Base-by-base conservation (phyloP, 208 protist species). In the Entamoeba moshkovskii region DNA sequence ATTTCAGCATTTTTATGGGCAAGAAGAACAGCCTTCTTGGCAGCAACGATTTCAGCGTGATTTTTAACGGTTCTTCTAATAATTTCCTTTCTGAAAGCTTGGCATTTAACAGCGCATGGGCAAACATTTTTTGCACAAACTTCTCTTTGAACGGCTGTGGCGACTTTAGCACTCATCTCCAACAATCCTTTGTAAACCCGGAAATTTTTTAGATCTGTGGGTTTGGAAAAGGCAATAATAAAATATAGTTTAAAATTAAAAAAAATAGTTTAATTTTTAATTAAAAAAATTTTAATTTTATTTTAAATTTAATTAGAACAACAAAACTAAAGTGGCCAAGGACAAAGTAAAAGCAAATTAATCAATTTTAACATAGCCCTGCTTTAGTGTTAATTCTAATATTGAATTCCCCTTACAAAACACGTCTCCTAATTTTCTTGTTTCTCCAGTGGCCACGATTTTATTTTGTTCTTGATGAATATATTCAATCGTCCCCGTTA, bases 31-130 rank as follows among this genome's bases (percentile, higher is more conserved):
- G 97, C 95, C 93, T 97, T 97, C 96, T 99, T 98, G 0, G 92
- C 91, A n/a, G 95, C 93, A 92, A 96, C 95, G 98, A 99, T 99
- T 96, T 99, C 97, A 94, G 97, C 97, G 8, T 97, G 98, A 97
- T 99, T 99, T 46, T 95, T 92, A 93, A 97, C 96, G 66, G 97
- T 97, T 46, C 45, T 15, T 38, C 93, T 94, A 1, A 93, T 13
- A 16, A 66, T 16, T n/a, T 66, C 47, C 0, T 15, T 29, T 15
- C 92, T 18, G 13, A 45, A 29, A 4, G 45, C 45, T 73, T 73
- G 18, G 22, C 18, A 42, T 38, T 29, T 38, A 42, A 8, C 59
- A 0, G 6, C 22, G 8, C n/a, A 42, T 25, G 59, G 18, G 1
- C 29, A 38, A 25, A 42, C n/a, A 25, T 8, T 25, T 73, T 25